A percentile compares a stretch with the other conserved stretches of the same genome.
Evolutionary conservation across 192 early-diverging fungal species (phyloP).

Genomic region (Coemansia sp.): DNA sequence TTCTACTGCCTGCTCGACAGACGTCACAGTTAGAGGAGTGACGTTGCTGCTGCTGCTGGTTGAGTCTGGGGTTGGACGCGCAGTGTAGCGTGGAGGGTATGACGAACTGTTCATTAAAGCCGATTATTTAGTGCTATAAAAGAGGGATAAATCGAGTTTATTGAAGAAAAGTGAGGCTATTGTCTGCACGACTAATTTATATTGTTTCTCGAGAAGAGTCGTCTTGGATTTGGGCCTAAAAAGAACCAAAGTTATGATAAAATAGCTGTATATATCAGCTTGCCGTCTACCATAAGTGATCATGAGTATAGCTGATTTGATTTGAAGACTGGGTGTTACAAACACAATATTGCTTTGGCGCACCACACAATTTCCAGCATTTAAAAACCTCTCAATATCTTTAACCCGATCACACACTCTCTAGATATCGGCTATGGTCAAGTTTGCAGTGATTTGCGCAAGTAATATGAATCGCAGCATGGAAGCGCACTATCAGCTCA

Average conservation of each 20-base stretch:
- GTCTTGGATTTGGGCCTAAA: not conserved
- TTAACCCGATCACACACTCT: no score
- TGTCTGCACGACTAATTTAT: not conserved
- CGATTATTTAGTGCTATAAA: not conserved
- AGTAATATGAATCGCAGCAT: conserved; percentile 98
- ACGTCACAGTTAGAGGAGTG: not conserved
- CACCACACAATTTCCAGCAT: no score
- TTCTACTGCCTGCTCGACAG: not conserved
- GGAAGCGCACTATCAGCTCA: conserved; percentile 88
- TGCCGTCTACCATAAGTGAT: not conserved
- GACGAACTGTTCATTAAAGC: not conserved
- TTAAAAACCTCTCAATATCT: no score
- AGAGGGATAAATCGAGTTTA: not conserved
- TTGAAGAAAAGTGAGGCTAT: not conserved
- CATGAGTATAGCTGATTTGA: not conserved
- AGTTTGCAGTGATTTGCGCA: conserved; percentile 92
- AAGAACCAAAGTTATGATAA: not conserved
- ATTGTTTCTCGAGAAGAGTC: not conserved
- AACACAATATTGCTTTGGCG: no score
- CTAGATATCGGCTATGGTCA: conserved; percentile 57
- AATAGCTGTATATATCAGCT: not conserved
- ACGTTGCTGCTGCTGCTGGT: not conserved
- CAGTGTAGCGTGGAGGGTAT: not conserved
- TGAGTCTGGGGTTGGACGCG: not conserved
- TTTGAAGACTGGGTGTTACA: not conserved